Base-by-base conservation (phyloP, 192 early-diverging fungal species). In the Bifiguratus adelaidae region DNA sequence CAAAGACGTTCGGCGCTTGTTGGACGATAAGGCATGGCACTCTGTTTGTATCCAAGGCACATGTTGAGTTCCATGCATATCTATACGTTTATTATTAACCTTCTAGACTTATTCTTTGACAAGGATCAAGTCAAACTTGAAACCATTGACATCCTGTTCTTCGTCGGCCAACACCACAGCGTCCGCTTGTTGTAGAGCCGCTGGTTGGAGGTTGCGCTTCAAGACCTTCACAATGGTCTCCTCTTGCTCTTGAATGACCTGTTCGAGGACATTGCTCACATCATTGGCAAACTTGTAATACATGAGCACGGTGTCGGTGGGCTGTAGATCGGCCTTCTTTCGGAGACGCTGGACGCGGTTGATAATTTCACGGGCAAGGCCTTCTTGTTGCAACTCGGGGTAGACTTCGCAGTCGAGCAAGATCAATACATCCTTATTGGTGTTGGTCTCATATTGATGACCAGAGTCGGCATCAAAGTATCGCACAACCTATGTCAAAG, bases 301-400 rank as follows among this genome's bases (percentile, higher is more conserved):
- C 77, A 89, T 91, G 29, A 63, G 50, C 43, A 99, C 80, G 32
- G 88, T 78, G 64, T 99, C 95, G 19, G 83, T 89, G 0, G 91
- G 80, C 55, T 81, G 75, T 52, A 98, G 70, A 15, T 76, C 78
- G 5, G 88, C 91, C 86, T 99, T 92, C 74, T 99, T 99, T 56
- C 95, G 80, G 51, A 93, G 60, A 46, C 89, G 77, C 73, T 99
- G 95, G 11, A 95, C 85, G 53, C 95, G 82, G 81, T 99, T 99
- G 48, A 97, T 81, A 43, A 99, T 60, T 71, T 99, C 95, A 37
- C 95, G 80, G 9, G 95, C 95, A 35, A 83, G 52, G 26, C 90
- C 91, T 65, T 97, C 94, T 47, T 88, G 77, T 50, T 89, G 73
- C 30, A 99, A 67, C 43, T 80, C 79, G 30, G 81, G 65, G 58